Evolutionary conservation across 2,329 filamentous ascomycete genomes (phyloP).

Genomic region (Colletotrichum lini): DNA sequence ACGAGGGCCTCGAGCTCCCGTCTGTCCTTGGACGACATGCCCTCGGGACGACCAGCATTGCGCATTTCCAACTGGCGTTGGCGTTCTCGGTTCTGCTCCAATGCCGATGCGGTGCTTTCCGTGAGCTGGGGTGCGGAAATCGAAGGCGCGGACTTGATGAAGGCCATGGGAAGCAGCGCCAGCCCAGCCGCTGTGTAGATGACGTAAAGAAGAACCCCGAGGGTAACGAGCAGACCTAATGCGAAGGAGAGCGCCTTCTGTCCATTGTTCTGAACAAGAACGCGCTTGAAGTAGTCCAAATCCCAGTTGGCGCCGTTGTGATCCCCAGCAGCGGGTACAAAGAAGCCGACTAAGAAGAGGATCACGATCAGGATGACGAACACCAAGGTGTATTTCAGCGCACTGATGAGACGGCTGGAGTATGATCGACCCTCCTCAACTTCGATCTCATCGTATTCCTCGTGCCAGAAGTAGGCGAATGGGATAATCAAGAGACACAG

Average conservation of each 20-base stretch:
- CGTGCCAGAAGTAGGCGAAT: conserved; percentile 98
- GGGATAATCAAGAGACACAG: conserved; percentile 92
- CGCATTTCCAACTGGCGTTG: conserved; percentile 93
- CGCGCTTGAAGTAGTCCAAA: conserved; percentile 90
- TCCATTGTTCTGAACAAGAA: conserved; percentile 88
- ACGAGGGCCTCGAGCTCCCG: conserved; percentile 89
- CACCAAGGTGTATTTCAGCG: conserved; percentile 89
- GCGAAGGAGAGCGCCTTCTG: conserved; percentile 94
- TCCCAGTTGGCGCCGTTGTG: conserved; percentile 78
- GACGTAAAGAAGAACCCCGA: conserved; percentile 89
- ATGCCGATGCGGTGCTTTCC: conserved; percentile 82
- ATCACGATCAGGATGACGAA: conserved; percentile 86
- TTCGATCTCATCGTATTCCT: conserved; percentile 95
- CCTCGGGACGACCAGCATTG: conserved; percentile 80
- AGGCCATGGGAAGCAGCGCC: conserved; percentile 87
- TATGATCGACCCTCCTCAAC: conserved; percentile 83
- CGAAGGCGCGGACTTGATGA: conserved; percentile 92
- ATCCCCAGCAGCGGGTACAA: conserved; percentile 84
- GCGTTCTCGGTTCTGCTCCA: conserved; percentile 90
- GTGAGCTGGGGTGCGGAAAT: conserved; percentile 86
- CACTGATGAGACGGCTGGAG: conserved; percentile 81
- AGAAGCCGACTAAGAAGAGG: conserved; percentile 93
- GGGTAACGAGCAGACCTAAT: conserved; percentile 87
- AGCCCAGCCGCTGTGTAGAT: conserved; percentile 92
- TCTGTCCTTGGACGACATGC: conserved; percentile 86